phyloP scores from a whole-genome alignment of 305 asterid genomes.

The Plantago lanceolata region DNA sequence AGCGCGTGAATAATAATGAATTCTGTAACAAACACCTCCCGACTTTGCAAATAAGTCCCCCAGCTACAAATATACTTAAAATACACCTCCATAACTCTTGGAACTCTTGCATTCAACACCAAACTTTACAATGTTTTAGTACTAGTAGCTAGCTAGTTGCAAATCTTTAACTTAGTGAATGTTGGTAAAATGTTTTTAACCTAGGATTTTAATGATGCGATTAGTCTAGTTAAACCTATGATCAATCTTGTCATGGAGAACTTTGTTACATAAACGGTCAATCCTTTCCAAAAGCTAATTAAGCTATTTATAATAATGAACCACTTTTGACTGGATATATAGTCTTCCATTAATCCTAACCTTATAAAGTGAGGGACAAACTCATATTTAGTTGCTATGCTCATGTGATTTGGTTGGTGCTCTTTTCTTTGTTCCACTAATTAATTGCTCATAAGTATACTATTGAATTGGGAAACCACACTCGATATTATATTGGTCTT shows the following conservation, averaged over 20 bases:
- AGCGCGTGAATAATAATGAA: no score
- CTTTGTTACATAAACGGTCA: constrained; percentile 19
- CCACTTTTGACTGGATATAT: constrained; percentile 11
- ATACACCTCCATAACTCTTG: no score
- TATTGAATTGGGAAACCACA: constrained; percentile 24
- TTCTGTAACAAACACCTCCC: no score
- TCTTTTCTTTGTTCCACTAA: constrained; percentile 24
- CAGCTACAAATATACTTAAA: no score
- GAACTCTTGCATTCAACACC: no score
- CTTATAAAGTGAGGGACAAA: constrained; percentile 60
- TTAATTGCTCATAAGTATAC: constrained; percentile 4
- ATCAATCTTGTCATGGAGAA: constrained; percentile 37
- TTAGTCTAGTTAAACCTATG: constrained; percentile 24
- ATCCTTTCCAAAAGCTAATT: constrained; percentile 26
- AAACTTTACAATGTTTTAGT: no score
- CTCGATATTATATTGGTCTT: constrained; percentile 16
- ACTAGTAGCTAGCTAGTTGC: no score
- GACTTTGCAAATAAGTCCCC: no score
- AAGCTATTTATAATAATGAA: constrained; percentile 30
- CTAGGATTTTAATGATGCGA: no score
- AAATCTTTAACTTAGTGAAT: no score
- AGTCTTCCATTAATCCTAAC: constrained; percentile 33
- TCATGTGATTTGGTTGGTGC: constrained; percentile 52
- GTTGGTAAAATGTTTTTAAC: no score
- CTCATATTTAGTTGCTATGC: constrained; percentile 43